Evolutionary conservation across 495 filamentous ascomycete species (phyloP), one percentile per base, ranked within the genome.

Genomic region (Neurospora tetrasperma): DNA sequence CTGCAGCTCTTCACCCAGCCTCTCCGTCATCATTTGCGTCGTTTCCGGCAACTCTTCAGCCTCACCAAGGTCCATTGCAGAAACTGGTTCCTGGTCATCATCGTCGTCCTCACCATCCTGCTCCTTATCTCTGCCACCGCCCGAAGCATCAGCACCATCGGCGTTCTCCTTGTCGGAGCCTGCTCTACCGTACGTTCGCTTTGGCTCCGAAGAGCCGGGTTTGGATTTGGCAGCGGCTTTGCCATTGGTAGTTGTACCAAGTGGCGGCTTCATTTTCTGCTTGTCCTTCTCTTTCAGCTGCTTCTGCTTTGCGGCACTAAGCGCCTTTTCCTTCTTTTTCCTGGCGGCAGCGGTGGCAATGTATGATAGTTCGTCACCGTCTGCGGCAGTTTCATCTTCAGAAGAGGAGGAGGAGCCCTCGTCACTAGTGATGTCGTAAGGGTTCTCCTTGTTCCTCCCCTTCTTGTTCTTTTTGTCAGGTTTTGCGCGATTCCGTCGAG

Each of bases 141-240:
- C 14, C 12, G 27, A 20, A 78, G 27, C 73, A 18, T 71, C 70
- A 70, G 77, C 75, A 40, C 59, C 42, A 18, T 78, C 73, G 2
- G 31, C 71, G 35, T 85, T 85, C 76, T 86, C 83, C 73, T 85
- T 84, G 35, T 86, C 82, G 16, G 82, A 82, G 4, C 70, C 35
- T 14, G 54, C 54, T 66, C 54, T 66, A 27, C 54, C 54, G 27
- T 66, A 66, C 27, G 54, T 66, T 3, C 54, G 54, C 7, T 66
- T 66, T 9, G 27, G 54, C 27, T 66, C 54, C 1, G 54, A 66
- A 66, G 27, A 18, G 27, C 14, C 27, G 12, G 69, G 23, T 38
- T 40, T 62, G 5, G 69, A 23, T 46, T 40, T 40, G 6, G 46
- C 69, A 6, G n/a, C 68, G 44, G 62, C 59, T 69, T 71, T 42